phyloP scores from a whole-genome alignment of 1,284 basidiomycete species.

The Trametes versicolor region DNA sequence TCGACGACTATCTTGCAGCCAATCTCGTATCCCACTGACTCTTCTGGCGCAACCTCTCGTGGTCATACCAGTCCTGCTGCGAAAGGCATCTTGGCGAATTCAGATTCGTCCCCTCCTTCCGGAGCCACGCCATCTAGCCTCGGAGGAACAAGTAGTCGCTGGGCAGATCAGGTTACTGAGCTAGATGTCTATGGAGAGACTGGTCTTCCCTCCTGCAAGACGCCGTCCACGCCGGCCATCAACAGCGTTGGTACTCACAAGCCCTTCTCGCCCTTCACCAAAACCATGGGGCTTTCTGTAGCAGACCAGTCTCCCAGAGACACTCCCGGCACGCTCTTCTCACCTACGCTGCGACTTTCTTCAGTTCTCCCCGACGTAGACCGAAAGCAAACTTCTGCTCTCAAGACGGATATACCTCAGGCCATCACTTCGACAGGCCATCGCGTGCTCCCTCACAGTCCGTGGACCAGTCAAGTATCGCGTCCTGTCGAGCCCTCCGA shows the following conservation, averaged over 20 bases:
- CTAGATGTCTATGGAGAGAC: conserved; percentile 43
- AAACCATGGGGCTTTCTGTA: not conserved
- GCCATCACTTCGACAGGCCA: no score
- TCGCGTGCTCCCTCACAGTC: not conserved
- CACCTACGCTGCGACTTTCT: no score
- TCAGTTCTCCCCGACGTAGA: no score
- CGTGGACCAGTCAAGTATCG: no score
- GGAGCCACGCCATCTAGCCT: not conserved
- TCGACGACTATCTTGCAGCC: not conserved
- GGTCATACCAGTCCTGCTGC: no score
- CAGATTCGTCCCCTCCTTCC: not conserved
- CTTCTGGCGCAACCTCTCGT: not conserved
- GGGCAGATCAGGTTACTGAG: conserved; percentile 30
- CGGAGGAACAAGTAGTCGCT: conserved; percentile 7
- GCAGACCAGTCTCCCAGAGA: not conserved
- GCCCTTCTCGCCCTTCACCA: no score
- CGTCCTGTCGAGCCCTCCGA: not conserved
- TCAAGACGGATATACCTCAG: not conserved
- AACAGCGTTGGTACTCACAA: not conserved
- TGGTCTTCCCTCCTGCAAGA: conserved; percentile 21
- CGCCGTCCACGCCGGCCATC: not conserved
- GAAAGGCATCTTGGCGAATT: no score
- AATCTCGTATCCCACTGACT: not conserved
- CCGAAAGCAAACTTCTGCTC: no score
- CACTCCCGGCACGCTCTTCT: no score